Base-by-base conservation (phyloP, 306 rosid species). In the Trifolium repens region DNA sequence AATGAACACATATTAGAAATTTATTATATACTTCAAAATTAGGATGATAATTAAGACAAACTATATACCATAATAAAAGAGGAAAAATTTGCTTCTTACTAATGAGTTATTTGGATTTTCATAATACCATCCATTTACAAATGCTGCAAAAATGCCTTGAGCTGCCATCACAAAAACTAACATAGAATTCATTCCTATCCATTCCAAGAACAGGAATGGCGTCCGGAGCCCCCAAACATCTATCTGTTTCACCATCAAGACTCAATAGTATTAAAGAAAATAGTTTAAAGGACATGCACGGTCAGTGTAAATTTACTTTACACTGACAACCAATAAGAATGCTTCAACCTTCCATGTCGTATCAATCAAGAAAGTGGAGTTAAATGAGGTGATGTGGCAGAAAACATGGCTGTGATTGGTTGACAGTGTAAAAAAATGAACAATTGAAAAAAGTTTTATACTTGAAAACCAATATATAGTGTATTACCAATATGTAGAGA, bases 131-230 rank as follows among this genome's bases (percentile, higher is more conserved):
- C 93, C 98, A 79, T 93, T 93, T 16, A 93, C 82, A 73, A 93
- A 93, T 52, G 90, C 96, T 14, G 93, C 98, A 11, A 93, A 91
- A 63, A 93, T 93, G 7, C 96, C 96, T 30, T 93, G 74, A 15
- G 97, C 98, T 40, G 93, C 93, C 96, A 93, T 77, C 77, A 89
- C 96, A 81, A 85, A 93, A 73, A 93, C 97, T 16, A 91, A 89
- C 98, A 93, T 91, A 26, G 97, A 91, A 73, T 93, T 93, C 97
- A 88, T 89, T 85, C 98, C 98, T 26, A 93, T 93, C 98, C 98
- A 91, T 69, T 93, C 96, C 70, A 93, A 80, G 83, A 89, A 87
- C 53, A 93, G 77, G 66, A 93, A 93, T 35, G 93, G 93, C 9
- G 80, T 85, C 37, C 93, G 84, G 17, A 82, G 15, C 12, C 93